Conservation (phyloP, 148 eudicot species). For the Diospyros lotus region DNA sequence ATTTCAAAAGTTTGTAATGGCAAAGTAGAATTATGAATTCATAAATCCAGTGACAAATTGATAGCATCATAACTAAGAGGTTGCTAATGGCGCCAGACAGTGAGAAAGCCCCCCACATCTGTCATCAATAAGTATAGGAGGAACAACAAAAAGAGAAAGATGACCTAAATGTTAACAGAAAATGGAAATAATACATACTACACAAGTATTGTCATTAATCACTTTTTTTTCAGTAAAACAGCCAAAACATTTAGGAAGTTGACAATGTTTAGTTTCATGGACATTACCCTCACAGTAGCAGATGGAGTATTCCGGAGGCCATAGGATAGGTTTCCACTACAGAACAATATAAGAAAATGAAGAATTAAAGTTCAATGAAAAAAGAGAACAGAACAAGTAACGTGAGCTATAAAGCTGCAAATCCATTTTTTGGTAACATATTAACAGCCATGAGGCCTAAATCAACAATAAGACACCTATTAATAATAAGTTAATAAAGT, state of each 20-base stretch:
- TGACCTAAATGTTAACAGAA: not conserved
- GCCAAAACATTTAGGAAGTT: not conserved
- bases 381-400: not conserved
- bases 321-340: conserved; percentile 75
- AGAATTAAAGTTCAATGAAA: not conserved
- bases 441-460: not conserved
- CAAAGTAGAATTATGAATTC: not conserved
- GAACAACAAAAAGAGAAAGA: not conserved
- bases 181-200: not conserved
- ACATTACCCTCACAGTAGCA: conserved; percentile 67
- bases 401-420: not conserved
- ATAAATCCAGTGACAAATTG: not conserved
- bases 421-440: not conserved
- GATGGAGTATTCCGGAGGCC: conserved; percentile 87
- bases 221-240: not conserved
- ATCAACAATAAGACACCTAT: not conserved
- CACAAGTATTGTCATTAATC: not conserved
- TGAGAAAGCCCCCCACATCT: not conserved
- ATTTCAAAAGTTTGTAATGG: not conserved
- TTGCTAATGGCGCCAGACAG: not conserved
- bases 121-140: not conserved
- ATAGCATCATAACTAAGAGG: not conserved
- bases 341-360: conserved; percentile 12
- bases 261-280: conserved; percentile 6
- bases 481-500: not conserved